Evolutionary conservation across 257 asterid species (phyloP), one percentile per base, ranked within the genome.

Genomic region (Lantana camara): DNA sequence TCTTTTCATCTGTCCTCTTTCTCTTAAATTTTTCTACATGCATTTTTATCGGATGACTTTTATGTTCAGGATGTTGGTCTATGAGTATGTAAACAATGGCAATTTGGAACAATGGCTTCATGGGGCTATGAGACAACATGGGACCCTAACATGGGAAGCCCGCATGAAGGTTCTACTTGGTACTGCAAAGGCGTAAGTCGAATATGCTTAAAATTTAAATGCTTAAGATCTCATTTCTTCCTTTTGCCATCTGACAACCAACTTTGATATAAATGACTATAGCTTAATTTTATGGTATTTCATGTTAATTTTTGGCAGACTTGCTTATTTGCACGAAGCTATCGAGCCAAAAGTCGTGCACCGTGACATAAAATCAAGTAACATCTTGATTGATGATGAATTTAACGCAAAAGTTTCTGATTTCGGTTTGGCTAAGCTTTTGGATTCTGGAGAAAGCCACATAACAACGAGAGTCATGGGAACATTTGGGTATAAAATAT

Each of bases 71-170:
- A 87, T 93, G 97, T 63, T 93, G 85, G 99, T 90, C 20, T 93
- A 93, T 21, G 99, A 93, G 75, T 93, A 87, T 61, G 97, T 93
- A 47, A 90, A 84, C 80, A 93, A 90, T 10, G 99, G 99, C 57
- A 93, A 93, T 75, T 80, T 93, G 57, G 98, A 93, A 69, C 97
- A 93, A 57, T 93, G 98, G 98, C 96, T 93, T 77, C 98, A 90
- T 66, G 99, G 97, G 64, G 88, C 94, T 47, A 87, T 90, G 96
- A 77, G 89, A 72, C 95, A 87, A 57, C 77, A 82, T 13, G 95
- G 99, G 12, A 81, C 80, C 45, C 80, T 93, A 57, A 85, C 95
- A 56, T 93, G 99, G 99, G 97, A 93, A 74, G 92, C 95, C 41
- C 95, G 99, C 0, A 80, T 93, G 86, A 93, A 93, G 80, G 95